These are phyloP conservation scores for Onygenales sp. DNA, from an alignment of 2,329 filamentous ascomycete species.

Conservation along the genomic window DNA sequence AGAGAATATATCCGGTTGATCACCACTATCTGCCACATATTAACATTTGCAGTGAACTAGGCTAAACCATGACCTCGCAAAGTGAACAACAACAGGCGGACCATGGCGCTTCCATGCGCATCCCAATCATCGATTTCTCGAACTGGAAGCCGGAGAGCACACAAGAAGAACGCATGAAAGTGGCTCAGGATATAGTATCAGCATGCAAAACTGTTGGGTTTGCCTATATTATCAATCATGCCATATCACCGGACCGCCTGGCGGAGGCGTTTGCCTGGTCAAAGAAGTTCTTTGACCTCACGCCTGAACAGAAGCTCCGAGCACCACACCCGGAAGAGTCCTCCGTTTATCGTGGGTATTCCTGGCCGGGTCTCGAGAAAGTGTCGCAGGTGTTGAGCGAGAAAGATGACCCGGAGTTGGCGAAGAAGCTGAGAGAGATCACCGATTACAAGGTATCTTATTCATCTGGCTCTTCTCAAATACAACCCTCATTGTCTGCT, in stretches of 20 bases:
- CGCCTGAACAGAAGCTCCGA: conserved; percentile 37
- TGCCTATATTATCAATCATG: conserved; percentile 41
- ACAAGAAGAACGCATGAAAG: conserved; percentile 18
- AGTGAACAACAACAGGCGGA: neutral
- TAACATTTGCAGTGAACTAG: neutral
- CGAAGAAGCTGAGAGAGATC: conserved; percentile 35
- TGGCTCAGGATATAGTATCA: conserved; percentile 31
- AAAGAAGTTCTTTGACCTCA: conserved; percentile 35
- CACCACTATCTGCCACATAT: too few species aligned
- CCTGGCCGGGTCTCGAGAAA: conserved; percentile 46
- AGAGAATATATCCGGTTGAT: too few species aligned
- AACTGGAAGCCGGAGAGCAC: conserved; percentile 23
- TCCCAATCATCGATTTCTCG: conserved; percentile 33
- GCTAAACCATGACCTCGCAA: neutral
- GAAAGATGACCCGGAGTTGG: conserved; percentile 31
- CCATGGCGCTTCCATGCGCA: conserved; percentile 7
- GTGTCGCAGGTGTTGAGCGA: conserved; percentile 39
- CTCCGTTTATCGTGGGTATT: conserved; percentile 46
- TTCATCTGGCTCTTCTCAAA: neutral
- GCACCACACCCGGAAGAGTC: conserved; percentile 42
- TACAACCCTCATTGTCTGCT: conserved; percentile 3
- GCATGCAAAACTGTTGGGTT: conserved; percentile 39
- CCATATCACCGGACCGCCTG: conserved; percentile 29
- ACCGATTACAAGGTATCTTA: conserved; percentile 42
- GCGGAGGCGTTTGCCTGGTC: conserved; percentile 37